Evolutionary conservation across 257 asterid genomes (phyloP).

Genomic region (Solanum arcanum): DNA sequence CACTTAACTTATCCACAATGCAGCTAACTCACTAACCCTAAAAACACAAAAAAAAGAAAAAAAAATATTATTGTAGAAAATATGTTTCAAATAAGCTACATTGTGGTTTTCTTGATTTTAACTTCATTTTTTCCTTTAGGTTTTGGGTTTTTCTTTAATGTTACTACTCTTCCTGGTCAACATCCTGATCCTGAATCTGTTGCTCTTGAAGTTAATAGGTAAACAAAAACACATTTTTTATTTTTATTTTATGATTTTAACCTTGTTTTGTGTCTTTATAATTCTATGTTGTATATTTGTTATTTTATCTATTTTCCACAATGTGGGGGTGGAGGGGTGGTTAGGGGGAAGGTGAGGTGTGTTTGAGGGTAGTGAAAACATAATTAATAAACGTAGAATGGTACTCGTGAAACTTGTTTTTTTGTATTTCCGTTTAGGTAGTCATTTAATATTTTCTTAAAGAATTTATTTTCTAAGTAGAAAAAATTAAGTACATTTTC

Average conservation of each 20-base stretch:
- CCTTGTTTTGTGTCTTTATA: background rate
- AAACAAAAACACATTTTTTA: background rate
- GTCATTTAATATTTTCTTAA: background rate
- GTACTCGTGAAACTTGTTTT: background rate
- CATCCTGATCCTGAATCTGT: slow-evolving; percentile 38
- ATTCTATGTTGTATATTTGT: background rate
- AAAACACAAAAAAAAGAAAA: too few relatives aligned
- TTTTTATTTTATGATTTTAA: background rate
- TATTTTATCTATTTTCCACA: background rate
- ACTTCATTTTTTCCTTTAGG: background rate
- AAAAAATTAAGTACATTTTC: too few relatives aligned
- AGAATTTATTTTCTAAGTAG: background rate
- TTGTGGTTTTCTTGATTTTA: slow-evolving; percentile 6
- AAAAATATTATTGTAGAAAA: background rate
- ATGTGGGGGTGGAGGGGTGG: background rate
- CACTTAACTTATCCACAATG: background rate
- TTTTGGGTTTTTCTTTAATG: slow-evolving; percentile 2
- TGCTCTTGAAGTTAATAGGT: slow-evolving; percentile 29
- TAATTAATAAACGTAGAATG: background rate
- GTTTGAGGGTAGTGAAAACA: background rate
- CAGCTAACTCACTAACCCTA: background rate
- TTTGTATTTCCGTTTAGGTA: accelerated
- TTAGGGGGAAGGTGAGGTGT: background rate
- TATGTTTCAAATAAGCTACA: slow-evolving; percentile 18
- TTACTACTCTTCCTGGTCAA: slow-evolving; percentile 41